Percentiles rank a stretch among this genome's conserved stretches.
phyloP scores from a whole-genome alignment of 352 stramenopile species.

The Halophytophthora batemanensis region DNA sequence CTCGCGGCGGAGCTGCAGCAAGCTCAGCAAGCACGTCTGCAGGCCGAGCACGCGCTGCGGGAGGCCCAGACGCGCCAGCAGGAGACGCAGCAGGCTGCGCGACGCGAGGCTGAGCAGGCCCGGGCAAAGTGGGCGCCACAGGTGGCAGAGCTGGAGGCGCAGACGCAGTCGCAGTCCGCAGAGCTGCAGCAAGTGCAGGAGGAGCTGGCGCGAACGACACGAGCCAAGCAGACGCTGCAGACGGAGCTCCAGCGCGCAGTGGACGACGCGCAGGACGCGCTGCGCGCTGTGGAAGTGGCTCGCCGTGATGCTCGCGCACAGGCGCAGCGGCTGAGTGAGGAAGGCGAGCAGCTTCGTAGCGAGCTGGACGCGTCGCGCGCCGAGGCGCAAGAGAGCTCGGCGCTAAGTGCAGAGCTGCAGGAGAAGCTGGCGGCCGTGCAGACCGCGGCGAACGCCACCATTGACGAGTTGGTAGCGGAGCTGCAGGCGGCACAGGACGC shows the following conservation, averaged over 20 bases:
- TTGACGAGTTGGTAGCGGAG: slow-evolving; percentile 68
- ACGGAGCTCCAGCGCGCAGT: slow-evolving; percentile 47
- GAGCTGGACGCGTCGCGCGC: slow-evolving; percentile 44
- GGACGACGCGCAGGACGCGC: slow-evolving; percentile 53
- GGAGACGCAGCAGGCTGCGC: slow-evolving; percentile 16
- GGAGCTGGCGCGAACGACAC: slow-evolving; percentile 42
- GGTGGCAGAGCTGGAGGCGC: slow-evolving; percentile 23
- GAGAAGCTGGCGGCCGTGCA: slow-evolving; percentile 68
- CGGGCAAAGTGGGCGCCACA: slow-evolving; percentile 22
- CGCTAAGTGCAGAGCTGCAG: slow-evolving; percentile 56
- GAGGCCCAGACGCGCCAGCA: slow-evolving; percentile 15
- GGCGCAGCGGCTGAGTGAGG: slow-evolving; percentile 35
- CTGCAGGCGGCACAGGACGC: slow-evolving; percentile 57
- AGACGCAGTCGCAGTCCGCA: slow-evolving; percentile 21
- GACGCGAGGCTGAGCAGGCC: slow-evolving; percentile 22
- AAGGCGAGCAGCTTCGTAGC: slow-evolving; percentile 39
- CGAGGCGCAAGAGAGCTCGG: slow-evolving; percentile 37
- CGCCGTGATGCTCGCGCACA: slow-evolving; percentile 46
- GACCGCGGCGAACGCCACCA: slow-evolving; percentile 71
- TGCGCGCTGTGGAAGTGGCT: slow-evolving; percentile 61
- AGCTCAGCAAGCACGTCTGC: slow-evolving; percentile 8
- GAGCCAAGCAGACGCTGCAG: slow-evolving; percentile 49
- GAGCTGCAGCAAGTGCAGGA: slow-evolving; percentile 43
- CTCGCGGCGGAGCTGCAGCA: slow-evolving; percentile 20
- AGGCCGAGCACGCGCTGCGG: slow-evolving; percentile 15